Base-by-base conservation (phyloP, 1,284 basidiomycete genomes). In the Ceratobasidium sp. region DNA sequence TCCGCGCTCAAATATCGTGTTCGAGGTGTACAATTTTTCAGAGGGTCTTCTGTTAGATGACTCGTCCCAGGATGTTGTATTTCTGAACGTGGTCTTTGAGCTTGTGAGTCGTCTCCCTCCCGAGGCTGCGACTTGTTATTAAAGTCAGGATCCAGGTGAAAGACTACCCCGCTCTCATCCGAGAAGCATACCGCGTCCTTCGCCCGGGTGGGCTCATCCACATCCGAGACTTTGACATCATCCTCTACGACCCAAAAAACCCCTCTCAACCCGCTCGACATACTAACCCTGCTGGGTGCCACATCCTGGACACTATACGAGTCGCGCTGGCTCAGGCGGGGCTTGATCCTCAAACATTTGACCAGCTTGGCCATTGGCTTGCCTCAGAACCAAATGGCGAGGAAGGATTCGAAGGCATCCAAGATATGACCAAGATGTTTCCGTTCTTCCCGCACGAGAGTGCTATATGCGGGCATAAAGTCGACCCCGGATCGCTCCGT, bases 141-240 rank as follows among this genome's bases (percentile, higher is more conserved):
- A n/a, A 6, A 34, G 13, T 44, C 6, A 32, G 43, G 37, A 52
- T 17, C 25, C 11, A 71, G 68, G 56, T 61, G 0, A 71, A 71
- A 46, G 68, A 71, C 43, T 71, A 71, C 29, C 68, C n/a, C 15
- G 56, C 54, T 25, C 56, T 71, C 25, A 56, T 71, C 40, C 68
- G 52, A 8, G 68, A 71, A 46, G 56, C n/a, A 1, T 43, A 71
- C 29, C 68, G 68, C 1, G 56, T 71, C 11, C 43, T 71, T n/a
- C 52, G 56, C 1, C 68, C 68, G 17, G 68, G 68, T 13, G 68
- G 68, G 17, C 52, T 71, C 22, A 46, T 71, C 22, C 56, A 71
- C n/a, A 57, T 71, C 22, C 52, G 52, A 29, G 68, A 71, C 9
- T 71, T 59, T n/a, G 49, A 59, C 29, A 22, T 34, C 5, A 17